A percentile compares a stretch with the other conserved stretches of the same genome.
phyloP scores from a whole-genome alignment of 1,284 basidiomycete species.

The Malassezia brasiliensis region DNA sequence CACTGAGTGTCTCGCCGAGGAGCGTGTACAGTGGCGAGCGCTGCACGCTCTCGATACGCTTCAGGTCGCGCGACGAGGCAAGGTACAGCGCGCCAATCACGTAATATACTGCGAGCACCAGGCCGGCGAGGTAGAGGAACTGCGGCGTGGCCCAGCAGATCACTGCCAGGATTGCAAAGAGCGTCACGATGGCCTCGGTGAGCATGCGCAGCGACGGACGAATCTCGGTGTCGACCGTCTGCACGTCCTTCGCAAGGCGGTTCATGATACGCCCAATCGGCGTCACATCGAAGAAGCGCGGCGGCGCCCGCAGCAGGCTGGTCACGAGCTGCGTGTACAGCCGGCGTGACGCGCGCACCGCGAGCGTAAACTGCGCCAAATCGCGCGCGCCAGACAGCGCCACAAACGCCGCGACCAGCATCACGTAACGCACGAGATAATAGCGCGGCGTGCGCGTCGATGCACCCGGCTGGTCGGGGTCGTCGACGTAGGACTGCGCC shows the following conservation, averaged over 20 bases:
- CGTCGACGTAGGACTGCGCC: slow-evolving; percentile 35
- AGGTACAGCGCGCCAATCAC: slow-evolving; percentile 26
- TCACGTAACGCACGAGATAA: slow-evolving; percentile 36
- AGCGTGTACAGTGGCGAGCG: slow-evolving; percentile 31
- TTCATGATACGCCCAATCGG: slow-evolving; percentile 48
- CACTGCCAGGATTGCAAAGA: slow-evolving; percentile 27
- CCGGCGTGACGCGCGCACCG: slow-evolving; percentile 33
- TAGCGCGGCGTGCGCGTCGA: slow-evolving; percentile 16
- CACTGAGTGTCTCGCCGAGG: slow-evolving; percentile 58
- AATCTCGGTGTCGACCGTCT: slow-evolving; percentile 47
- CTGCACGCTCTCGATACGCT: slow-evolving; percentile 25
- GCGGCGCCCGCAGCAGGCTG: slow-evolving; percentile 68
- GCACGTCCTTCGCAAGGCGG: slow-evolving; percentile 45
- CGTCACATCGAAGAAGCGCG: slow-evolving; percentile 43
- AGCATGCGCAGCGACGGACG: slow-evolving; percentile 18
- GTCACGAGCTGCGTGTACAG: slow-evolving; percentile 58
- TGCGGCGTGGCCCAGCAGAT: slow-evolving; percentile 36
- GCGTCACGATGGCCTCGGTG: slow-evolving; percentile 19
- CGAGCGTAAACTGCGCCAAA: slow-evolving; percentile 29
- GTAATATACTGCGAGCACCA: slow-evolving; percentile 19
- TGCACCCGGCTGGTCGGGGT: neutral
- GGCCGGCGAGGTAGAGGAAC: slow-evolving; percentile 15
- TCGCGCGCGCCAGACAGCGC: slow-evolving; percentile 32
- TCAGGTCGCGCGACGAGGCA: slow-evolving; percentile 23
- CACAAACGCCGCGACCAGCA: slow-evolving; percentile 31